These are phyloP conservation scores for Colletotrichum tanaceti DNA, from an alignment of 2,329 filamentous ascomycete species.

Conservation along the genomic window DNA sequence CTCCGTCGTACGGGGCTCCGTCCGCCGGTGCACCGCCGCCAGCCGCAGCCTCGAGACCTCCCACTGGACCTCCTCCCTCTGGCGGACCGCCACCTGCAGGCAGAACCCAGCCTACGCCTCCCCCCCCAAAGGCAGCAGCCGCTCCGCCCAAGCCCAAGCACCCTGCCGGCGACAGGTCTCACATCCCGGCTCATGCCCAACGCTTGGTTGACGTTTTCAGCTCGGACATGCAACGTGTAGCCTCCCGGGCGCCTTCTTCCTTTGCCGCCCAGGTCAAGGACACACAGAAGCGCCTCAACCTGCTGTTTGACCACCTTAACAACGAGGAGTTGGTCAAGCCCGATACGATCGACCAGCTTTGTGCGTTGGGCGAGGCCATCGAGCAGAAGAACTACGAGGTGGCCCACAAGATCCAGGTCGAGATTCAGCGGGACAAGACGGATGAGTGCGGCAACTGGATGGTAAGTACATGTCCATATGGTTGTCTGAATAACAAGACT, in stretches of 20 bases:
- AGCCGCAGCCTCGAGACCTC: conserved; percentile 51
- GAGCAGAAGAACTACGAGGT: conserved; percentile 75
- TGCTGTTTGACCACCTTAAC: conserved; percentile 97
- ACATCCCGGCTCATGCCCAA: conserved; percentile 83
- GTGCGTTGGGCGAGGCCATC: conserved; percentile 73
- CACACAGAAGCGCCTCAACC: conserved; percentile 89
- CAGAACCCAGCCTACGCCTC: conserved; percentile 54
- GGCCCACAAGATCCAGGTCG: conserved; percentile 76
- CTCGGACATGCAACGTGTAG: conserved; percentile 89
- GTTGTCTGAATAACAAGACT: conserved; percentile 47
- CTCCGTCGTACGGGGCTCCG: conserved; percentile 62
- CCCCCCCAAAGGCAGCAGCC: conserved; percentile 57
- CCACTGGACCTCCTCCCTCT: conserved; percentile 56
- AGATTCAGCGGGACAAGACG: conserved; percentile 80
- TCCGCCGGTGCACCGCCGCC: conserved; percentile 45
- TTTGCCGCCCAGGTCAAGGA: conserved; percentile 93
- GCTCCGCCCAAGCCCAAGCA: conserved; percentile 72
- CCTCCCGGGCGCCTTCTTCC: conserved; percentile 83
- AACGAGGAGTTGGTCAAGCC: conserved; percentile 90
- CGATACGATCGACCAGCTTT: conserved; percentile 77
- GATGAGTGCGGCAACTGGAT: conserved; percentile 90
- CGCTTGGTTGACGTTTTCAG: conserved; percentile 84
- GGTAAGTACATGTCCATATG: conserved; percentile 66
- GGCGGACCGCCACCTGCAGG: conserved; percentile 45
- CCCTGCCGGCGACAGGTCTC: conserved; percentile 87